Conservation (phyloP, 139 green algal species). For the Auxenochlorella pyrenoidosa region DNA sequence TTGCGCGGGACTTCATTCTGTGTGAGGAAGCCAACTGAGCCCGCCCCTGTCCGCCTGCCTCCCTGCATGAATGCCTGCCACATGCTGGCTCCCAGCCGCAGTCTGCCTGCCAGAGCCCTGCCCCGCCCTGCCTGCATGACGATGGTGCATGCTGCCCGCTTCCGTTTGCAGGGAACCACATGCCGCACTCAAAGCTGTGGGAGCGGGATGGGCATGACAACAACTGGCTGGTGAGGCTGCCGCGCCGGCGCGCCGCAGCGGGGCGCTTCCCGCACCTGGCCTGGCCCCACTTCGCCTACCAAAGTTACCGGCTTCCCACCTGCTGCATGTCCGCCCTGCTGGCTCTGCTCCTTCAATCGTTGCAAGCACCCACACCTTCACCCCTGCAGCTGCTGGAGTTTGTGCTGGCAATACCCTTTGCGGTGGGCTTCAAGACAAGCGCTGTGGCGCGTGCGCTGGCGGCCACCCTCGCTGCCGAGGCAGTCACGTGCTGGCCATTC, state of each 20-base stretch:
- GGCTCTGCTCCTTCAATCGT: no score
- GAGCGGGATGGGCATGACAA: slow-evolving; percentile 65
- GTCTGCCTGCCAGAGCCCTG: no score
- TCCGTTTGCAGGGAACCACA: slow-evolving; percentile 8
- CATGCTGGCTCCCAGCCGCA: neutral
- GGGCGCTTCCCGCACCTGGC: no score
- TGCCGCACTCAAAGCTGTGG: slow-evolving; percentile 15
- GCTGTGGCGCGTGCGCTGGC: slow-evolving; percentile 45
- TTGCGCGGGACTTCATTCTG: slow-evolving; percentile 44
- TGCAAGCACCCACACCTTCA: neutral
- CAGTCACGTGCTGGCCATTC: slow-evolving; percentile 64
- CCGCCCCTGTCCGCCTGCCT: no score
- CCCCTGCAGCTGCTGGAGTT: slow-evolving; percentile 58
- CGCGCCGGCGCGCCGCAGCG: no score
- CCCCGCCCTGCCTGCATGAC: no score
- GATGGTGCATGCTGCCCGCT: no score
- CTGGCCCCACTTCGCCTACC: no score
- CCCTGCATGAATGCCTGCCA: no score
- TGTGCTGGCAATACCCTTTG: slow-evolving; percentile 62
- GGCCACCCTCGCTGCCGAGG: slow-evolving; percentile 51
- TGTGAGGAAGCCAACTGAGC: neutral
- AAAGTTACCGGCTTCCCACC: no score
- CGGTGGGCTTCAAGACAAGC: slow-evolving; percentile 54
- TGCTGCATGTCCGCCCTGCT: no score
- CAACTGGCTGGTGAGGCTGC: slow-evolving; percentile 52